phyloP scores from a whole-genome alignment of 2,329 filamentous ascomycete genomes.

The Fusarium chaquense region DNA sequence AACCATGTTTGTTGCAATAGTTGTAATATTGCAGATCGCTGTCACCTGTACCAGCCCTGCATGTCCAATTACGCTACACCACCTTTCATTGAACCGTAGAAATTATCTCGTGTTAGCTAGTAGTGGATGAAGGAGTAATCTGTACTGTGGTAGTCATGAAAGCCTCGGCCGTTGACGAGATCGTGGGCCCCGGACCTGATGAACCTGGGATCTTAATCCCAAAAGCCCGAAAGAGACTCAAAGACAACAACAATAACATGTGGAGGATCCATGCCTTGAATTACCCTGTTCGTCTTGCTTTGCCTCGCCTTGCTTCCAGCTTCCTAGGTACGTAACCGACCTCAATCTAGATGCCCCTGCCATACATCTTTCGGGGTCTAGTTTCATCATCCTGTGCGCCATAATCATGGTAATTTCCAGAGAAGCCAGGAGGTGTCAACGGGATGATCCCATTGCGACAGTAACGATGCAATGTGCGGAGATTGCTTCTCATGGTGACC shows the following conservation, averaged over 20 bases:
- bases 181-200: constrained; percentile 19
- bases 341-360: constrained; percentile 35
- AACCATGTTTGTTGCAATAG: not conserved
- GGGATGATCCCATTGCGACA: constrained; percentile 40
- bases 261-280: not conserved
- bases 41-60: constrained; percentile 42
- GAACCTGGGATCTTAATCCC: constrained; percentile 7
- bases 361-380: constrained; percentile 31
- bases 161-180: constrained; percentile 28
- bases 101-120: constrained; percentile 32
- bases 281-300: constrained; percentile 10
- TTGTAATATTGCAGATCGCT: constrained; percentile 30
- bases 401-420: constrained; percentile 45
- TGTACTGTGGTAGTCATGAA: constrained; percentile 7
- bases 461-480: constrained; percentile 44
- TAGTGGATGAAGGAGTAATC: constrained; percentile 8
- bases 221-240: not conserved
- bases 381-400: constrained; percentile 44
- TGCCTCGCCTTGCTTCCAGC: constrained; percentile 22
- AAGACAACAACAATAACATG: constrained; percentile 1
- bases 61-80: constrained; percentile 40
- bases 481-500: constrained; percentile 40
- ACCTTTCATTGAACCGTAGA: constrained; percentile 34
- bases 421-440: constrained; percentile 29
- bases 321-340: constrained; percentile 32